Evolutionary conservation across 371 early-diverging fungal species (phyloP).

Genomic region (Lichtheimia corymbifera): DNA sequence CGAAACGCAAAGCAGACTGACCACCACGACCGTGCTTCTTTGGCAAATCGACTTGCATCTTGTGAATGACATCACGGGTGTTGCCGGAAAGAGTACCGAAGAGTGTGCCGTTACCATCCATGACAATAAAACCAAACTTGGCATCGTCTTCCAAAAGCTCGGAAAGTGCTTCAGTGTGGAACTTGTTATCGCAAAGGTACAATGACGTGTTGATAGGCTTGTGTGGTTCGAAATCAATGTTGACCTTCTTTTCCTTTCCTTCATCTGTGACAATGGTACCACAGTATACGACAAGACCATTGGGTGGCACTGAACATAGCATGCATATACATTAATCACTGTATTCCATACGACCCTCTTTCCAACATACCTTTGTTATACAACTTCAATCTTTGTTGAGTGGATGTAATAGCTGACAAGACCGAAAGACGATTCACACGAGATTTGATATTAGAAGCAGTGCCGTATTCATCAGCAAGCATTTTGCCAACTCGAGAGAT

Average conservation of each 20-base stretch:
- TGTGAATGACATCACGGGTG: constrained; percentile 92
- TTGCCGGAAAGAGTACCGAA: constrained; percentile 96
- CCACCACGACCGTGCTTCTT: constrained; percentile 99
- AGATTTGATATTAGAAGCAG: constrained; percentile 99
- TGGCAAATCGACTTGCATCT: constrained; percentile 93
- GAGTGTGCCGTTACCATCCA: constrained; percentile 97
- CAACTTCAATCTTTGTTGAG: constrained; percentile 97
- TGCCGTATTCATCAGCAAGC: constrained; percentile 99
- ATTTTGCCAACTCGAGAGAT: constrained; percentile 91
- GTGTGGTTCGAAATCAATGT: constrained; percentile 97
- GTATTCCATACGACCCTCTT: too few species aligned
- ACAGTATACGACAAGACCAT: constrained; percentile 90
- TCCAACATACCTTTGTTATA: constrained; percentile 70
- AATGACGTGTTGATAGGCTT: constrained; percentile 98
- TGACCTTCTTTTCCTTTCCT: constrained; percentile 97
- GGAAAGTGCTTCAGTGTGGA: constrained; percentile 94
- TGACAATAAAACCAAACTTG: constrained; percentile 97
- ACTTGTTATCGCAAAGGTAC: constrained; percentile 98
- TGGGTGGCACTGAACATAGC: constrained; percentile 68
- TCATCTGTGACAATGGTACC: constrained; percentile 96
- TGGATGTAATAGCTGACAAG: constrained; percentile 97
- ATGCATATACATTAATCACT: neutral
- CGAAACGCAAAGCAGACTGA: constrained; percentile 98
- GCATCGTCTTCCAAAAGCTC: constrained; percentile 92
- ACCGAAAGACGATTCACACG: constrained; percentile 99